A percentile compares a stretch with the other conserved stretches of the same genome.
Conservation (phyloP, 1,284 basidiomycete genomes). For the Ceratobasidium sp. region DNA sequence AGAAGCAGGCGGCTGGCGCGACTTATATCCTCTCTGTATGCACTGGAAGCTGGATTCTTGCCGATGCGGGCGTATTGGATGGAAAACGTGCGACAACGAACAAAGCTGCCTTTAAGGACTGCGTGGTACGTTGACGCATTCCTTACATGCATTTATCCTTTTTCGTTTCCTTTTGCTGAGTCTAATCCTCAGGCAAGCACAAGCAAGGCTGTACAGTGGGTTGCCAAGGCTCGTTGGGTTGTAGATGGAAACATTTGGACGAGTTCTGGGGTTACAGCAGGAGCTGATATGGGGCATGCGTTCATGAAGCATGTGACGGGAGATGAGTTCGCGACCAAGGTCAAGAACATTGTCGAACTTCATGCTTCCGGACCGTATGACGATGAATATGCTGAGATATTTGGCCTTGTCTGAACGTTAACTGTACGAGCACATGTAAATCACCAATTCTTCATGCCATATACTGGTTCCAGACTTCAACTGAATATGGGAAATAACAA, state of each 20-base stretch:
- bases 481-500: too few species aligned
- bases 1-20: constrained; percentile 16
- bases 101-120: constrained; percentile 37
- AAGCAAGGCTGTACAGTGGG: constrained; percentile 52
- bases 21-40: constrained; percentile 47
- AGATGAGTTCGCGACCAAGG: constrained; percentile 25
- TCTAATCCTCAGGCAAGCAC: constrained; percentile 10
- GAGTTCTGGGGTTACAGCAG: constrained; percentile 59
- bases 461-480: too few species aligned
- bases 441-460: background rate
- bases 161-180: background rate
- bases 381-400: constrained; percentile 37
- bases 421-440: background rate
- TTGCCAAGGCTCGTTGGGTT: constrained; percentile 60
- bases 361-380: constrained; percentile 23
- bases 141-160: too few species aligned
- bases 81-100: constrained; percentile 48
- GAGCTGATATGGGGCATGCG: constrained; percentile 58
- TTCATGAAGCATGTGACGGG: constrained; percentile 53
- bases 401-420: constrained; percentile 18
- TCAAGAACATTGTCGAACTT: constrained; percentile 43
- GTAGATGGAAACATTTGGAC: constrained; percentile 61
- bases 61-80: constrained; percentile 45
- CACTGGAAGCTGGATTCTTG: constrained; percentile 46
- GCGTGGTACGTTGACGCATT: constrained; percentile 35